phyloP scores from a whole-genome alignment of 106 monocot genomes.

The Amphibolis antarctica region DNA sequence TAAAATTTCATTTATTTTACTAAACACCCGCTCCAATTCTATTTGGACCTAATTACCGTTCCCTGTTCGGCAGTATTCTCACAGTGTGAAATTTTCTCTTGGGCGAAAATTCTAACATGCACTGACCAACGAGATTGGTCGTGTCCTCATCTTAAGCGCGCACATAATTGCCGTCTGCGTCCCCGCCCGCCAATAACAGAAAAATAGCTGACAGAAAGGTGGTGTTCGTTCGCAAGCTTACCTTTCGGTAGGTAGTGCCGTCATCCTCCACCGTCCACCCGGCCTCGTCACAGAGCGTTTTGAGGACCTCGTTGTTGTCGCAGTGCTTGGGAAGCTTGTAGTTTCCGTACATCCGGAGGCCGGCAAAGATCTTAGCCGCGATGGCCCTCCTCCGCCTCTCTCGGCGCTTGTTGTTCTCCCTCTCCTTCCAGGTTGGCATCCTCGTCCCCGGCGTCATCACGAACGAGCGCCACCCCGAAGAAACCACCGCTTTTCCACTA shows the following conservation, averaged over 20 bases:
- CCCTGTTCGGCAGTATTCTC: too few species aligned
- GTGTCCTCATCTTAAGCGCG: not conserved
- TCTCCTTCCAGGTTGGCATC: conserved; percentile 26
- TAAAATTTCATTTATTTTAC: too few species aligned
- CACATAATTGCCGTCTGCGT: not conserved
- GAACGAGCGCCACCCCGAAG: not conserved
- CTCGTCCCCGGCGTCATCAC: conserved; percentile 18
- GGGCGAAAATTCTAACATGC: not conserved
- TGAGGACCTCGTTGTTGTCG: conserved; percentile 30
- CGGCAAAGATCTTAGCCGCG: conserved; percentile 24
- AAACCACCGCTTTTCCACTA: not conserved
- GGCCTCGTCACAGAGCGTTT: conserved; percentile 24
- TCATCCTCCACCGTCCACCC: conserved; percentile 24
- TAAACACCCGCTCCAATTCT: too few species aligned
- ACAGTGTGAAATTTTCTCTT: not conserved
- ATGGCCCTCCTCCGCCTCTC: conserved; percentile 23
- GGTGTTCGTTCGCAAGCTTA: not conserved
- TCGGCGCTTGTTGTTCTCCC: conserved; percentile 28
- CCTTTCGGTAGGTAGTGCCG: conserved; percentile 24
- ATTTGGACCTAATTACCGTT: too few species aligned
- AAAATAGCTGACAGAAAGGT: not conserved
- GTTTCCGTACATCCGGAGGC: conserved; percentile 23
- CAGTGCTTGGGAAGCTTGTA: conserved; percentile 31
- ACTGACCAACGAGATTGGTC: not conserved
- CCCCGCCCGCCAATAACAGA: not conserved